These are phyloP conservation scores for Amanita molliuscula DNA, from an alignment of 768 basidiomycete species.

Conservation along the genomic window DNA sequence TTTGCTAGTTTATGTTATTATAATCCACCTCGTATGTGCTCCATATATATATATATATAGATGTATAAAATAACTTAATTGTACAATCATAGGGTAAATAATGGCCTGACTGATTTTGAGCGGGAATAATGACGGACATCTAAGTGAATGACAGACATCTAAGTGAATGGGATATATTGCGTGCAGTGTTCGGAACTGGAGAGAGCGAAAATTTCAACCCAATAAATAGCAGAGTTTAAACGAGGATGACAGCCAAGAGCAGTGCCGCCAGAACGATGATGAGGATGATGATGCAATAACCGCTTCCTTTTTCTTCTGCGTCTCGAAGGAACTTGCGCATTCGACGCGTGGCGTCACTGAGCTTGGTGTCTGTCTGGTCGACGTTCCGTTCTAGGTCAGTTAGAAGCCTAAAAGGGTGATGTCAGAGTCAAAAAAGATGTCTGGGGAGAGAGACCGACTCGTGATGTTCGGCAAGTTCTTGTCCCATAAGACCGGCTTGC, in stretches of 20 bases:
- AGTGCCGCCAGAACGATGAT: conserved; percentile 72
- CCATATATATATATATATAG: too few relatives aligned
- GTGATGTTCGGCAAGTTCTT: conserved; percentile 85
- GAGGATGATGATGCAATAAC: conserved; percentile 83
- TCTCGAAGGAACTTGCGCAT: conserved; percentile 78
- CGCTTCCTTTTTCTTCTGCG: conserved; percentile 84
- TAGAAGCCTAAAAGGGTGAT: conserved; percentile 48
- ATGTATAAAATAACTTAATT: too few relatives aligned
- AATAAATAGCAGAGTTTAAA: conserved; percentile 24
- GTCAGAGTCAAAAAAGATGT: neutral
- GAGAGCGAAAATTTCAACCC: neutral
- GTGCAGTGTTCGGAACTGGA: too few relatives aligned
- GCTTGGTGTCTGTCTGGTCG: conserved; percentile 55
- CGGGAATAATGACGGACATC: too few relatives aligned
- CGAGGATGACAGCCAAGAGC: conserved; percentile 69
- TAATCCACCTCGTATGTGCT: too few relatives aligned
- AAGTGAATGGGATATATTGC: too few relatives aligned
- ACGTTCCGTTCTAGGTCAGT: conserved; percentile 70
- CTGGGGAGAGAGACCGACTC: conserved; percentile 40
- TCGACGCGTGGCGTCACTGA: conserved; percentile 52
- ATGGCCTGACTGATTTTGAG: too few relatives aligned
- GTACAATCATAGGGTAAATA: too few relatives aligned
- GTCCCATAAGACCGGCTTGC: conserved; percentile 92
- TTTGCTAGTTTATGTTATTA: too few relatives aligned
- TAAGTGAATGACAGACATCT: too few relatives aligned